Percentiles rank a stretch among this genome's conserved stretches.
These are phyloP conservation scores for Penicillium paxilli DNA, from an alignment of 495 filamentous ascomycete genomes.

Conservation along the genomic window DNA sequence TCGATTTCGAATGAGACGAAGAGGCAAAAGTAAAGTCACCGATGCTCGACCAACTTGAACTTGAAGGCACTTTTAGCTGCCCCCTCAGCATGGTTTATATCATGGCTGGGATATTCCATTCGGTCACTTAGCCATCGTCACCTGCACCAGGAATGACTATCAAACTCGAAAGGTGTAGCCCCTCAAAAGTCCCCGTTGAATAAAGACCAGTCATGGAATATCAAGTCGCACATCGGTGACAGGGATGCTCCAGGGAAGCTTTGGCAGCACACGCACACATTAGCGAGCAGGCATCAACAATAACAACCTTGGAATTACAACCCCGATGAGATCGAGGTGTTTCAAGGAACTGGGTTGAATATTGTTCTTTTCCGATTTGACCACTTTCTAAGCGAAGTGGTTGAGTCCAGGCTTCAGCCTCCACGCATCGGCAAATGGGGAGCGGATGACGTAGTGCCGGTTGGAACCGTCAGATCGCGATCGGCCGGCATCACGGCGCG, in stretches of 20 bases:
- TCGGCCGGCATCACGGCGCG: constrained; percentile 4
- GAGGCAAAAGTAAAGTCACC: constrained; percentile 1
- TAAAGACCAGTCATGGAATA: not conserved
- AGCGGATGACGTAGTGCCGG: constrained; percentile 16
- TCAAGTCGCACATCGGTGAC: not conserved
- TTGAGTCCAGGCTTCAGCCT: too few species aligned
- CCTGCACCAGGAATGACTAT: not conserved
- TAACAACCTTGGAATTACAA: not conserved
- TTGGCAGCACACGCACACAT: not conserved
- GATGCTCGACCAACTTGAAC: not conserved
- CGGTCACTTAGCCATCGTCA: not conserved
- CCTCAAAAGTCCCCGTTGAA: not conserved
- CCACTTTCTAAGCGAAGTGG: not conserved
- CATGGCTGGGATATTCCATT: not conserved
- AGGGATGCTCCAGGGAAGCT: not conserved
- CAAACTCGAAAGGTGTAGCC: not conserved
- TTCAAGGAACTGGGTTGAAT: not conserved
- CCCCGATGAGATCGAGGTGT: not conserved
- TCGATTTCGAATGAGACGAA: not conserved
- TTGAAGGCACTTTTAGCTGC: not conserved
- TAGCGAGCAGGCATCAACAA: not conserved
- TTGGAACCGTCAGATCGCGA: constrained; percentile 16
- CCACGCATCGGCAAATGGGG: not conserved
- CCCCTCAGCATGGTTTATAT: constrained; percentile 12
- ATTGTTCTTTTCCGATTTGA: not conserved